Evolutionary conservation across 768 basidiomycete species (phyloP).

Genomic region (Russula ochroleuca): DNA sequence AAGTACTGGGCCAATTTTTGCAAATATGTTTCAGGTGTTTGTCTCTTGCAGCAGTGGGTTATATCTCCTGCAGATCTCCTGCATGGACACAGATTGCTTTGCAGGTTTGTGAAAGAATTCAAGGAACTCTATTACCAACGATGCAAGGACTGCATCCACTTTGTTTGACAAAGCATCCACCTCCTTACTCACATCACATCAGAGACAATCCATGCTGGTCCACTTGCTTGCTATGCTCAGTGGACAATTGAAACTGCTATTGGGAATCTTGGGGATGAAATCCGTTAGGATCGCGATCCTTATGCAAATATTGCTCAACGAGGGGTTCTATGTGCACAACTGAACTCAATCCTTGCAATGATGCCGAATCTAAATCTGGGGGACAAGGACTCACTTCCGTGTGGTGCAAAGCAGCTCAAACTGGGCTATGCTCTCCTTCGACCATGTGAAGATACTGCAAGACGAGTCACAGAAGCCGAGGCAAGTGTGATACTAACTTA

Average conservation of each 20-base stretch:
- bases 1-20: slow-evolving; percentile 33
- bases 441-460: background rate
- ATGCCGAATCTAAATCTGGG: background rate
- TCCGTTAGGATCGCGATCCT: background rate
- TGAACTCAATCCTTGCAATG: background rate
- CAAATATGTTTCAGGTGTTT: slow-evolving; percentile 30
- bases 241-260: background rate
- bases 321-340: background rate
- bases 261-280: background rate
- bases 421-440: background rate
- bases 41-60: slow-evolving; percentile 5
- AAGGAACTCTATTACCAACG: background rate
- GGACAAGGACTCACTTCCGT: background rate
- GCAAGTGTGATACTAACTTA: background rate
- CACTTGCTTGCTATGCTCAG: background rate
- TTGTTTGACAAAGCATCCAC: background rate
- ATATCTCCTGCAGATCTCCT: slow-evolving; percentile 2
- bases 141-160: background rate
- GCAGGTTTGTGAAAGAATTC: background rate
- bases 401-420: background rate
- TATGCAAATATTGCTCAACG: background rate
- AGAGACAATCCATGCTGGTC: background rate
- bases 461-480: background rate
- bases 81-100: background rate
- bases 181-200: background rate